Base-by-base conservation (phyloP, 345 rosid species). In the Gossypium anomalum region DNA sequence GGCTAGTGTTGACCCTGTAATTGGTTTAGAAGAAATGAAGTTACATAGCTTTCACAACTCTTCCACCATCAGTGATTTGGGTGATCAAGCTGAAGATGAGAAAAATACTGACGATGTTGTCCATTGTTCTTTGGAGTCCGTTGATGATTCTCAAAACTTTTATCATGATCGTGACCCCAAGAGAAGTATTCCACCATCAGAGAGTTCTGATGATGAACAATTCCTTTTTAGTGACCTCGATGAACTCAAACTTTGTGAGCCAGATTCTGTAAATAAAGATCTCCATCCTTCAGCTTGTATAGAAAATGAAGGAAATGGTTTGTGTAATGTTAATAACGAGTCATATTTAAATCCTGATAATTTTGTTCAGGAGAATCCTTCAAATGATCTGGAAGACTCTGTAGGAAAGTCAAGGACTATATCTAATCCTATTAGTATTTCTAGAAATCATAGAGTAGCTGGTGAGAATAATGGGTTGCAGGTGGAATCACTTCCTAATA, bases 401-500 rank as follows among this genome's bases (percentile, higher is more conserved):
- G 60, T 16, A 56, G 88, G 43, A 19, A 71, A 78, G 77, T 78
- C 85, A 70, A 73, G 79, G 55, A 66, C 20, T 13, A 48, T 65
- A 25, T 87, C 95, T 44, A 77, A 70, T 72, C 87, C 94, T 66
- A 82, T 92, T 73, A 80, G 41, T 62, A 84, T 91, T 70, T 80
- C 82, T 74, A 82, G 75, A 71, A 79, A 62, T 80, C 78, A 67
- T 48, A 77, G 56, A 53, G 57, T 69, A 25, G 23, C 66, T 53
- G 74, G 75, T 66, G 85, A 85, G 44, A 85, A 83, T 58, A 72
- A 59, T 77, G 83, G 77, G 64, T 63, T 82, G 80, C 76, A 82
- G 60, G 86, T 68, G 59, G 91, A 83, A 80, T 94, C 98, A 73
- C 84, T 94, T 78, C 98, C 98, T 2, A 79, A 78, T 78, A 83